Evolutionary conservation across 495 filamentous ascomycete genomes (phyloP).

Genomic region (Trichoderma reesei): DNA sequence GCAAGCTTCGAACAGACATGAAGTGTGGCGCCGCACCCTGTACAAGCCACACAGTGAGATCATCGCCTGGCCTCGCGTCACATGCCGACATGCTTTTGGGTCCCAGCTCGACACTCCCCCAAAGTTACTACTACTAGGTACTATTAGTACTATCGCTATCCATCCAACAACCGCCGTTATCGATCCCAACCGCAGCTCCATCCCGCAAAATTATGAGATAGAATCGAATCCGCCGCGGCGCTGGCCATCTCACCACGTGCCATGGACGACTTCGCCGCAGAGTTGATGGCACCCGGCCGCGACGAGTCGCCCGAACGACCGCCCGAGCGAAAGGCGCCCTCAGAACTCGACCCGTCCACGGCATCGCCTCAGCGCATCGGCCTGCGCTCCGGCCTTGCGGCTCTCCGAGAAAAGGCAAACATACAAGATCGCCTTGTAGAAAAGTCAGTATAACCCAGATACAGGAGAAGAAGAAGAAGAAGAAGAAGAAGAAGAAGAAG

Average conservation of each 20-base stretch:
- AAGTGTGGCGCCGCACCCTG: slow-evolving; percentile 5
- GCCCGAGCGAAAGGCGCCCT: slow-evolving; percentile 9
- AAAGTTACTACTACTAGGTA: neutral
- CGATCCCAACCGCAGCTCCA: neutral
- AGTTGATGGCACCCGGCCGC: slow-evolving; percentile 23
- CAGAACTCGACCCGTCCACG: slow-evolving; percentile 12
- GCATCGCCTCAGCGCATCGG: slow-evolving; percentile 12
- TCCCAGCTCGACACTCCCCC: neutral
- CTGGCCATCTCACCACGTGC: neutral
- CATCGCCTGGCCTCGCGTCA: slow-evolving; percentile 3
- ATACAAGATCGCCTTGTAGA: slow-evolving; percentile 47
- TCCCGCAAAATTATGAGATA: neutral
- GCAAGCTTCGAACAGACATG: too few relatives aligned
- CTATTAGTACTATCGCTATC: neutral
- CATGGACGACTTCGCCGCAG: slow-evolving; percentile 30
- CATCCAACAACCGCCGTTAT: too few relatives aligned
- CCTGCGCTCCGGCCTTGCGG: slow-evolving; percentile 29
- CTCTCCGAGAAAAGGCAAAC: slow-evolving; percentile 34
- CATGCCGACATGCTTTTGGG: neutral
- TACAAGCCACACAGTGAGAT: neutral
- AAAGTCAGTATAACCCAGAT: slow-evolving; percentile 24
- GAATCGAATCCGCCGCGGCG: neutral
- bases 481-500: too few relatives aligned
- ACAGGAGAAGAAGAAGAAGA: neutral
- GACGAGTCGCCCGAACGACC: slow-evolving; percentile 16